Percentiles rank a stretch among this genome's conserved stretches.
These are phyloP conservation scores for Guyanaporus albipodus DNA, from an alignment of 768 basidiomycete genomes.

Conservation along the genomic window DNA sequence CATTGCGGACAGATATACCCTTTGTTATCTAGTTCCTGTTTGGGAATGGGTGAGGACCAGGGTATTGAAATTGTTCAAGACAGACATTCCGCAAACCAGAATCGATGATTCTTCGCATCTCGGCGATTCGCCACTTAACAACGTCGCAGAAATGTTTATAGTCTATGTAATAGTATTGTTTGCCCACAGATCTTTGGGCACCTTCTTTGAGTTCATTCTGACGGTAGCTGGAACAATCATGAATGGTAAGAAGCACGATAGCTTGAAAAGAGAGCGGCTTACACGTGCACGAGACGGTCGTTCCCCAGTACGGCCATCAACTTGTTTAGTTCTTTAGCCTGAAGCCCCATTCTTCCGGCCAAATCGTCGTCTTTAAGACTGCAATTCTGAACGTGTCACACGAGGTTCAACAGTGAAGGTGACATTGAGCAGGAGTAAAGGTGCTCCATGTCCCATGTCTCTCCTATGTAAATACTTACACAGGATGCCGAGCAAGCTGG, in stretches of 20 bases:
- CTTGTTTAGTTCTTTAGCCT: slow-evolving; percentile 88
- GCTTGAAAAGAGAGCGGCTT: slow-evolving; percentile 27
- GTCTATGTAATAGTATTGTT: slow-evolving; percentile 96
- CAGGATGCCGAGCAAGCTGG: slow-evolving; percentile 86
- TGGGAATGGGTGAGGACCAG: neutral
- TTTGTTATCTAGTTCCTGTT: slow-evolving; percentile 90
- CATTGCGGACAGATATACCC: slow-evolving; percentile 96
- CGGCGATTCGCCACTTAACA: slow-evolving; percentile 94
- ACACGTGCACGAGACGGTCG: slow-evolving; percentile 78
- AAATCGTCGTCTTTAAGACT: slow-evolving; percentile 94
- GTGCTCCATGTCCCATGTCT: slow-evolving; percentile 18
- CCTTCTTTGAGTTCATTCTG: slow-evolving; percentile 92
- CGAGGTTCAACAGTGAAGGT: slow-evolving; percentile 8
- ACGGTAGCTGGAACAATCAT: slow-evolving; percentile 54
- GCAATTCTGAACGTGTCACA: slow-evolving; percentile 22
- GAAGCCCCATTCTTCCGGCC: slow-evolving; percentile 85
- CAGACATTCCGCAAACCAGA: slow-evolving; percentile 82
- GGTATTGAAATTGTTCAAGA: slow-evolving; percentile 5
- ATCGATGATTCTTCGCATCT: slow-evolving; percentile 85
- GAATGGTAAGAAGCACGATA: slow-evolving; percentile 2
- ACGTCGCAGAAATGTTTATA: slow-evolving; percentile 95
- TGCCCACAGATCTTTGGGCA: slow-evolving; percentile 79
- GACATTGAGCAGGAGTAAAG: slow-evolving; percentile 18
- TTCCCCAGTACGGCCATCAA: slow-evolving; percentile 77
- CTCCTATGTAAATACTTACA: slow-evolving; percentile 66